A percentile compares a stretch with the other conserved stretches of the same genome.
phyloP scores from a whole-genome alignment of 495 filamentous ascomycete genomes.

The Aspergillus hancockii region DNA sequence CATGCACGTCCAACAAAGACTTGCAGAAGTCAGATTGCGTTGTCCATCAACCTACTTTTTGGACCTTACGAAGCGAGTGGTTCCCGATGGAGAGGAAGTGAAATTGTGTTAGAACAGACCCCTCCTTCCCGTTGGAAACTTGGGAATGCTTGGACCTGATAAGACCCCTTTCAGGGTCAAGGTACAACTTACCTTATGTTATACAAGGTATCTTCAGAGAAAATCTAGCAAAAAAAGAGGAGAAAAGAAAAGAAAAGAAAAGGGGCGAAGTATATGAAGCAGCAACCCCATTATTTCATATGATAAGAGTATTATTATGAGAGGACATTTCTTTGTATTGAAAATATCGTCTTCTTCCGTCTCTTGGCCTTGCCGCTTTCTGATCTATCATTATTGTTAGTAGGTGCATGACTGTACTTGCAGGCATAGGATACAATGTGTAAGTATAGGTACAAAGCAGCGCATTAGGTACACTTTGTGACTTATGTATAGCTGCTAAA shows the following conservation, averaged over 20 bases:
- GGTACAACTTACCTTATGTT: background rate
- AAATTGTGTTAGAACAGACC: too few relatives aligned
- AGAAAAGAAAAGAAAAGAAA: constrained; percentile 9
- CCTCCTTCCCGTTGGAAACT: too few relatives aligned
- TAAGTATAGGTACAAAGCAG: background rate
- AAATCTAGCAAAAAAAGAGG: constrained; percentile 17
- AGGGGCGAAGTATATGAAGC: constrained; percentile 13
- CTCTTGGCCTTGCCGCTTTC: background rate
- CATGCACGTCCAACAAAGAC: background rate
- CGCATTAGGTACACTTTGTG: background rate
- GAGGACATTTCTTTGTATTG: background rate
- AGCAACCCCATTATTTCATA: background rate
- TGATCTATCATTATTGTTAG: background rate
- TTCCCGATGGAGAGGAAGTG: too few relatives aligned
- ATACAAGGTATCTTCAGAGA: background rate
- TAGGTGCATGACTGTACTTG: background rate
- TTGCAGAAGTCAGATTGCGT: background rate
- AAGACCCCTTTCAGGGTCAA: too few relatives aligned
- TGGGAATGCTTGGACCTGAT: too few relatives aligned
- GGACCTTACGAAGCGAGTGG: background rate
- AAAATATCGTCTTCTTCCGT: background rate
- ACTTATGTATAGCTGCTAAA: background rate
- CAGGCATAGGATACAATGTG: background rate
- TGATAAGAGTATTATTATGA: background rate
- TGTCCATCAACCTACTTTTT: background rate